phyloP scores from a whole-genome alignment of 202 grass and related monocot species.

The Schoenoplectus triqueter region DNA sequence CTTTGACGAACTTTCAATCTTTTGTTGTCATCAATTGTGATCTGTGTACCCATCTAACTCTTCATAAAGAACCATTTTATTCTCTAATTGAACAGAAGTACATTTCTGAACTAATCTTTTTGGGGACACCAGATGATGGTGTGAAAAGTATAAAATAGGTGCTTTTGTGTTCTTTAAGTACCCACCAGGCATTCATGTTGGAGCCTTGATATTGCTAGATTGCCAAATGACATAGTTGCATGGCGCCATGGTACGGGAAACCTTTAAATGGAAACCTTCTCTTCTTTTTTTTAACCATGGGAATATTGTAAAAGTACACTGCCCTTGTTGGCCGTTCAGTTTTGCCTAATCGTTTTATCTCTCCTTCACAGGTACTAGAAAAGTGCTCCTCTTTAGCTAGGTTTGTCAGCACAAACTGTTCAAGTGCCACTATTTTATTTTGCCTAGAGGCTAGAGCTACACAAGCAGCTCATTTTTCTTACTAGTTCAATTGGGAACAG shows the following conservation, averaged over 20 bases:
- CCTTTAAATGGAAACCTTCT: neutral
- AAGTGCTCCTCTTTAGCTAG: constrained; percentile 1
- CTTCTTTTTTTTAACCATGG: neutral
- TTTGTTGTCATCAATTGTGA: constrained; percentile 6
- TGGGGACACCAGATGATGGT: too few relatives aligned
- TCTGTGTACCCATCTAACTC: neutral
- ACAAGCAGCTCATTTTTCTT: neutral
- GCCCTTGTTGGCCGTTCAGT: neutral
- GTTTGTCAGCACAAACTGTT: constrained; percentile 8
- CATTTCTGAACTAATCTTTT: too few relatives aligned
- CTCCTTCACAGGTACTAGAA: neutral
- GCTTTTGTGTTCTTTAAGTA: too few relatives aligned
- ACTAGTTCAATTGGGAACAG: neutral
- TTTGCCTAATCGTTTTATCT: neutral
- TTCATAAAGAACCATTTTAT: neutral
- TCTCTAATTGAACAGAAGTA: neutral
- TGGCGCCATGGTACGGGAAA: neutral
- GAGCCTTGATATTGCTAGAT: neutral
- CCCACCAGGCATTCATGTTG: too few relatives aligned
- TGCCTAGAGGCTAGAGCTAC: neutral
- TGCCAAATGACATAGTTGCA: neutral
- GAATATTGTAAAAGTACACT: neutral
- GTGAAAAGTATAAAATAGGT: too few relatives aligned
- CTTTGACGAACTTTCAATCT: neutral
- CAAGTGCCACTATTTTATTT: neutral